Conservation (phyloP, 2,329 filamentous ascomycete genomes). For the Trichoderma semiorbis region DNA sequence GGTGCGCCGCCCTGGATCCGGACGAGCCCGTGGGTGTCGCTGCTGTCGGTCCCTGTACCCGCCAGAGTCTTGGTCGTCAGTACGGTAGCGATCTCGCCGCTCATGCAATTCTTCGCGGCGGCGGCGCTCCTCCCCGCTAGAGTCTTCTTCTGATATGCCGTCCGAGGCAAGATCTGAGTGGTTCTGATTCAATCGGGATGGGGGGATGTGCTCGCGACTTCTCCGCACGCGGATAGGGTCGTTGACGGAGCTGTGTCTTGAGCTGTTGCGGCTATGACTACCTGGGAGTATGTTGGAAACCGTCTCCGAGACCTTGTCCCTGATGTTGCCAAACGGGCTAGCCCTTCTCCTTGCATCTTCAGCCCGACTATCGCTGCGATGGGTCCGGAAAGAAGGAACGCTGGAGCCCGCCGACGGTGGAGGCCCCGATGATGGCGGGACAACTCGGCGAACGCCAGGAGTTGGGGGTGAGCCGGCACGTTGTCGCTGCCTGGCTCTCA, state of each 20-base stretch:
- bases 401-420: slow-evolving; percentile 28
- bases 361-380: slow-evolving; percentile 33
- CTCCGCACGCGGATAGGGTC: slow-evolving; percentile 34
- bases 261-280: slow-evolving; percentile 35
- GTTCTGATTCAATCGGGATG: slow-evolving; percentile 40
- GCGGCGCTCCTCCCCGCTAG: slow-evolving; percentile 33
- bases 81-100: slow-evolving; percentile 32
- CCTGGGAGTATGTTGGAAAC: slow-evolving; percentile 43
- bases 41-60: slow-evolving; percentile 34
- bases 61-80: slow-evolving; percentile 31
- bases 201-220: slow-evolving; percentile 39
- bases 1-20: slow-evolving; percentile 42
- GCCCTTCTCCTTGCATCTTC: slow-evolving; percentile 37
- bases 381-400: slow-evolving; percentile 29
- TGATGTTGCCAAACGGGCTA: slow-evolving; percentile 38
- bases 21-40: slow-evolving; percentile 35
- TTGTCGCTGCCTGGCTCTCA: slow-evolving; percentile 28
- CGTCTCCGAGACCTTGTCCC: slow-evolving; percentile 45
- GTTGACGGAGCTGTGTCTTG: slow-evolving; percentile 32
- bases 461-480: slow-evolving; percentile 30
- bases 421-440: slow-evolving; percentile 29
- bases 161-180: slow-evolving; percentile 42
- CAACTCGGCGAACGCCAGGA: slow-evolving; percentile 34
- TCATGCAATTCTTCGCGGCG: slow-evolving; percentile 24
- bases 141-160: slow-evolving; percentile 34